Conservation (phyloP, 805 yeast genomes). For the Cyberlindnera nakhonratchasimensis region DNA sequence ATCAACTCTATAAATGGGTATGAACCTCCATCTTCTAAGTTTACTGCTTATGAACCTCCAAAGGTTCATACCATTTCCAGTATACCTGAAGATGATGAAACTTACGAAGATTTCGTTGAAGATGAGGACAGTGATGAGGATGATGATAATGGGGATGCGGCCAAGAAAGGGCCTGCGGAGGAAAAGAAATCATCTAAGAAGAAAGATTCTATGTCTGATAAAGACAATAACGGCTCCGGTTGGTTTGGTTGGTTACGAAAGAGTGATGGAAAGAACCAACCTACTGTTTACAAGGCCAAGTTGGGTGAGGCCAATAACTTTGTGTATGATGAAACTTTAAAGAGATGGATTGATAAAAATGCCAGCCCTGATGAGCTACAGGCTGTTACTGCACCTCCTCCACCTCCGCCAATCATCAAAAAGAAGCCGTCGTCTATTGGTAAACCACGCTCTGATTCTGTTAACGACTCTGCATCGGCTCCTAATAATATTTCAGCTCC, state of each 20-base stretch:
- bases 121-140: slow-evolving; percentile 40
- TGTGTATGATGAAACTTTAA: slow-evolving; percentile 75
- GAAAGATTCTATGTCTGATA: slow-evolving; percentile 14
- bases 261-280: slow-evolving; percentile 53
- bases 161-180: not conserved
- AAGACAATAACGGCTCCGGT: slow-evolving; percentile 21
- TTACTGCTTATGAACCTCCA: slow-evolving; percentile 28
- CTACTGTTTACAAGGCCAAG: slow-evolving; percentile 79
- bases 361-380: slow-evolving; percentile 63
- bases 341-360: slow-evolving; percentile 81
- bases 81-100: slow-evolving; percentile 39
- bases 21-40: slow-evolving; percentile 28
- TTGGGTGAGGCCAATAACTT: slow-evolving; percentile 72
- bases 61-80: slow-evolving; percentile 17
- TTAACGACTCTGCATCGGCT: slow-evolving; percentile 13
- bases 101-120: slow-evolving; percentile 43
- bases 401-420: slow-evolving; percentile 43
- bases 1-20: slow-evolving; percentile 1
- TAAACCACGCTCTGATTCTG: slow-evolving; percentile 39
- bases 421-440: slow-evolving; percentile 33
- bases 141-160: slow-evolving; percentile 16
- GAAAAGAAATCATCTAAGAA: slow-evolving; percentile 20
- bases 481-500: slow-evolving; percentile 8
- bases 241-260: slow-evolving; percentile 68
- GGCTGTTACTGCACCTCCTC: slow-evolving; percentile 66